phyloP scores from a whole-genome alignment of 805 yeast species.

The Priceomyces fermenticarens region DNA sequence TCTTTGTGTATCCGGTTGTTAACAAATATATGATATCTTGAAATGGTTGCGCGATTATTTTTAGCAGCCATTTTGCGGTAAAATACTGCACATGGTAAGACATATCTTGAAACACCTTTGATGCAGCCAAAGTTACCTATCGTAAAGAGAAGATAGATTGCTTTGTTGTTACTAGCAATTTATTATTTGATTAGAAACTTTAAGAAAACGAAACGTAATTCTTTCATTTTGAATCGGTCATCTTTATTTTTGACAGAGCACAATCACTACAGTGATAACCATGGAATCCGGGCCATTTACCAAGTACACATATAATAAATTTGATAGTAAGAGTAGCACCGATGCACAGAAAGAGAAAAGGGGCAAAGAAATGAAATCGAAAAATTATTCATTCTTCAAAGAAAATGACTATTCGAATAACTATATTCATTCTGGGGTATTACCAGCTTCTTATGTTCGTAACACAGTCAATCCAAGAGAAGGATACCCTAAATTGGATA shows the following conservation, averaged over 20 bases:
- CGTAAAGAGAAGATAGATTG: too few species aligned
- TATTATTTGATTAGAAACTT: neutral
- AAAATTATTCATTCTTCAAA: slow-evolving; percentile 7
- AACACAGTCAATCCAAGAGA: slow-evolving; percentile 66
- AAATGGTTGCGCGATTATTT: neutral
- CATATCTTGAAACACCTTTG: slow-evolving; percentile 5
- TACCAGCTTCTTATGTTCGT: slow-evolving; percentile 63
- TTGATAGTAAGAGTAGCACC: slow-evolving; percentile 9
- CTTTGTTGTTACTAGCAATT: too few species aligned
- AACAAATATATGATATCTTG: too few species aligned
- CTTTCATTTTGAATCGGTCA: too few species aligned
- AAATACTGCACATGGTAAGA: slow-evolving; percentile 2
- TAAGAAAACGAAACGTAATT: too few species aligned
- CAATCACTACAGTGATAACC: neutral
- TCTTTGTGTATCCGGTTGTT: too few species aligned
- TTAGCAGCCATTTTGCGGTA: slow-evolving; percentile 10
- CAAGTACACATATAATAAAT: slow-evolving; percentile 18
- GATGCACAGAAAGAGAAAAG: neutral
- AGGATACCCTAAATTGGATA: slow-evolving; percentile 84
- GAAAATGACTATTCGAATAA: slow-evolving; percentile 75
- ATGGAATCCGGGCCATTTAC: neutral
- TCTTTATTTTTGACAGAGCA: too few species aligned
- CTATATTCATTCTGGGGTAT: slow-evolving; percentile 57
- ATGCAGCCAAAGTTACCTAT: neutral
- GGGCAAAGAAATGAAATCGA: neutral